Evolutionary conservation across 805 yeast species (phyloP).

Genomic region (Metahyphopichia silvanorum): DNA sequence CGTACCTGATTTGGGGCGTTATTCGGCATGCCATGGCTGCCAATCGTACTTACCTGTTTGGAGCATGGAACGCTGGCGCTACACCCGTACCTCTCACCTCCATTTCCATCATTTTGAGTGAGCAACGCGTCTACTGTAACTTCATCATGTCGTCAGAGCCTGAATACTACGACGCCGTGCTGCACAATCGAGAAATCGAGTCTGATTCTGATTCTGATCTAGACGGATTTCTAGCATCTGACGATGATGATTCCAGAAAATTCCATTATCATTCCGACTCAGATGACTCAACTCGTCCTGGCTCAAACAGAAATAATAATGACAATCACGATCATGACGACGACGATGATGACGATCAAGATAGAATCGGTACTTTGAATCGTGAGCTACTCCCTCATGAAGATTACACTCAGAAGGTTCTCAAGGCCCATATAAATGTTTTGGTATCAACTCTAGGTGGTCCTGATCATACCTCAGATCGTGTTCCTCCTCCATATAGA

Average conservation of each 20-base stretch:
- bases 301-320: no score
- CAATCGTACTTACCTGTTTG: no score
- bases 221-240: slow-evolving; percentile 34
- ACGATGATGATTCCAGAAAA: slow-evolving; percentile 14
- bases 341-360: slow-evolving; percentile 13
- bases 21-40: no score
- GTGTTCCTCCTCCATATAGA: slow-evolving; percentile 55
- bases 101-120: neutral
- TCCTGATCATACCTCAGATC: slow-evolving; percentile 56
- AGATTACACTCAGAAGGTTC: slow-evolving; percentile 34
- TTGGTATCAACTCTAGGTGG: slow-evolving; percentile 92
- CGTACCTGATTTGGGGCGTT: no score
- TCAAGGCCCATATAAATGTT: slow-evolving; percentile 73
- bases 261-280: no score
- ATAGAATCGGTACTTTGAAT: slow-evolving; percentile 21
- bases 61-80: no score
- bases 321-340: slow-evolving; percentile 7
- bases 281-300: neutral
- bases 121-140: no score
- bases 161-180: no score
- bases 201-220: slow-evolving; percentile 25
- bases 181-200: no score
- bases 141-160: slow-evolving; percentile 1
- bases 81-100: no score
- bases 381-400: slow-evolving; percentile 27